phyloP scores from a whole-genome alignment of 768 basidiomycete species.

The Agrocybe praecox region DNA sequence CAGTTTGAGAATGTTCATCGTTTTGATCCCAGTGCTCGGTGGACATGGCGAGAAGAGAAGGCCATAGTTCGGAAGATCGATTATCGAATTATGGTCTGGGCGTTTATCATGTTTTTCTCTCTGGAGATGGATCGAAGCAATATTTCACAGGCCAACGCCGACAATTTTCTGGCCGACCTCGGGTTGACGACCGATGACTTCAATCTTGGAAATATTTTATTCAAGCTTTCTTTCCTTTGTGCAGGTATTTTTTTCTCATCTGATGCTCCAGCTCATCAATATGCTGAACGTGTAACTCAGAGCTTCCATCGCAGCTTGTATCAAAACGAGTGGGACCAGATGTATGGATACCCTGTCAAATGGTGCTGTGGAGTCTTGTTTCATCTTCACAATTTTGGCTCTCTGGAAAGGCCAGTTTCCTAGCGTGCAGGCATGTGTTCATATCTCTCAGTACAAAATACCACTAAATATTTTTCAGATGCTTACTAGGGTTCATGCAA shows the following conservation, averaged over 20 bases:
- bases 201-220: slow-evolving; percentile 64
- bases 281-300: neutral
- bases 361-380: slow-evolving; percentile 56
- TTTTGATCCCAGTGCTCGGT: slow-evolving; percentile 58
- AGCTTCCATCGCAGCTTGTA: neutral
- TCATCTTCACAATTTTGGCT: slow-evolving; percentile 61
- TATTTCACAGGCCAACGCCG: slow-evolving; percentile 65
- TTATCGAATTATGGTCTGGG: slow-evolving; percentile 59
- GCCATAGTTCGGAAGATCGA: slow-evolving; percentile 53
- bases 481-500: slow-evolving; percentile 55
- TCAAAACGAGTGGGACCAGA: slow-evolving; percentile 20
- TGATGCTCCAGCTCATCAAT: neutral
- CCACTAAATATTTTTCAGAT: slow-evolving; percentile 28
- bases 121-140: slow-evolving; percentile 61
- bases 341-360: slow-evolving; percentile 28
- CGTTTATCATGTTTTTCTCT: slow-evolving; percentile 18
- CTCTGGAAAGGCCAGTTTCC: slow-evolving; percentile 50
- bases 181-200: slow-evolving; percentile 63
- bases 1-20: slow-evolving; percentile 59
- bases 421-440: slow-evolving; percentile 39
- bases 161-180: slow-evolving; percentile 65
- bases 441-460: slow-evolving; percentile 24
- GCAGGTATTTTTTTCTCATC: slow-evolving; percentile 17
- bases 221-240: slow-evolving; percentile 46
- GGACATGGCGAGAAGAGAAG: slow-evolving; percentile 61